phyloP scores from a whole-genome alignment of 1,139 yeast genomes.

The Eremothecium sinecaudum region DNA sequence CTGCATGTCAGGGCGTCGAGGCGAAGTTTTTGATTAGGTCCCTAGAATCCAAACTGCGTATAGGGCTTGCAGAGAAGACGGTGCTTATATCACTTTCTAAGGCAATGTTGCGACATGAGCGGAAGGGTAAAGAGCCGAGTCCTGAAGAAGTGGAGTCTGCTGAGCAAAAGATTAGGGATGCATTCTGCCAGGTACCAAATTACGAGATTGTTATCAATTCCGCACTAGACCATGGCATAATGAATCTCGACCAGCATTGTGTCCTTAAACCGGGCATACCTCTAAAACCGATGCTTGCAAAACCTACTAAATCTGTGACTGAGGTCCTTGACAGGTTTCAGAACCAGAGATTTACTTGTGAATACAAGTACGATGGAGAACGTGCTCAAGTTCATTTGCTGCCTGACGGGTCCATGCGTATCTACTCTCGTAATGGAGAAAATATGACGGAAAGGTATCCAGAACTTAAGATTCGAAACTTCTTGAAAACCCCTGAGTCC shows the following conservation, averaged over 20 bases:
- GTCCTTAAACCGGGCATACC: slow-evolving; percentile 88
- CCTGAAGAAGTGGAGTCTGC: slow-evolving; percentile 43
- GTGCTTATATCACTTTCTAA: slow-evolving; percentile 78
- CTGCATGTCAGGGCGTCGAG: slow-evolving; percentile 81
- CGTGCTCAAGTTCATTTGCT: slow-evolving; percentile 87
- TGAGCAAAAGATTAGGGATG: slow-evolving; percentile 74
- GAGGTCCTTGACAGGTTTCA: slow-evolving; percentile 86
- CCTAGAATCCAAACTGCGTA: slow-evolving; percentile 83
- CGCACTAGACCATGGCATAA: slow-evolving; percentile 59
- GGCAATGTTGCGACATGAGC: slow-evolving; percentile 61
- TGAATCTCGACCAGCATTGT: slow-evolving; percentile 55
- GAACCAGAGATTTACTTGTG: slow-evolving; percentile 82
- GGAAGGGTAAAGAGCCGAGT: slow-evolving; percentile 24
- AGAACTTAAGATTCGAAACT: slow-evolving; percentile 65
- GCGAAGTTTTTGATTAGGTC: slow-evolving; percentile 87
- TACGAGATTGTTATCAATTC: slow-evolving; percentile 66
- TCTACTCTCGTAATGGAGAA: slow-evolving; percentile 91
- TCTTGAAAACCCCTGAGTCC: slow-evolving; percentile 35
- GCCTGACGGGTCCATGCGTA: slow-evolving; percentile 55
- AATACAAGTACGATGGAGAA: slow-evolving; percentile 96
- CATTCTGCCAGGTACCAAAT: slow-evolving; percentile 86
- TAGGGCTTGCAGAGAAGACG: slow-evolving; percentile 90
- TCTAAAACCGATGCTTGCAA: slow-evolving; percentile 94
- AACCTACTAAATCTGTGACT: slow-evolving; percentile 86
- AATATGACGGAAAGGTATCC: slow-evolving; percentile 97